These are phyloP conservation scores for Urostyla sp. DNA, from an alignment of 73 alveolate genomes.

Conservation along the genomic window DNA sequence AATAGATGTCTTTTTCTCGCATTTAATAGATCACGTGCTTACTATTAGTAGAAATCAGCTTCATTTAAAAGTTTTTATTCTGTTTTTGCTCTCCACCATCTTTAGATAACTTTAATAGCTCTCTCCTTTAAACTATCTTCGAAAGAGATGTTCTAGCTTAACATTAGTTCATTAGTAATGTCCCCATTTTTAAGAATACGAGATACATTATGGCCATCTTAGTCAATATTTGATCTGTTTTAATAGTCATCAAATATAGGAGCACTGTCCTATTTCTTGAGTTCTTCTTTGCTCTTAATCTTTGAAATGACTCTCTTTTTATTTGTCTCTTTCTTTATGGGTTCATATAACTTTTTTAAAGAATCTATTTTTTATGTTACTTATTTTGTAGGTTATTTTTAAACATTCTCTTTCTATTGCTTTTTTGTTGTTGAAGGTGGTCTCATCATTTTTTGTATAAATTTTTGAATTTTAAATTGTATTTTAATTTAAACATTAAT, in stretches of 20 bases:
- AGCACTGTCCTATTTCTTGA: too few species aligned
- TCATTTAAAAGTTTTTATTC: conserved; percentile 12
- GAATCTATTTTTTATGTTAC: too few species aligned
- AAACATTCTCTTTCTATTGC: too few species aligned
- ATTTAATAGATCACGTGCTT: conserved; percentile 8
- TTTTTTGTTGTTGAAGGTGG: too few species aligned
- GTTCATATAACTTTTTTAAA: too few species aligned
- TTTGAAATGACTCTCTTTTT: too few species aligned
- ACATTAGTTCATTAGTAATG: conserved; percentile 26
- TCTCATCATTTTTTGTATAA: too few species aligned
- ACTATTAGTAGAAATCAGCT: conserved; percentile 17
- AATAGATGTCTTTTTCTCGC: not conserved
- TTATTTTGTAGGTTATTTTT: too few species aligned
- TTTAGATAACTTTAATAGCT: conserved; percentile 19
- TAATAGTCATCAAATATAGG: conserved; percentile 25
- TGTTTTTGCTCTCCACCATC: conserved; percentile 11
- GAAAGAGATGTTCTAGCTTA: conserved; percentile 30
- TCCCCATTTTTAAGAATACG: conserved; percentile 25
- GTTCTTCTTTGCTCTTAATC: too few species aligned
- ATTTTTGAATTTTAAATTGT: too few species aligned
- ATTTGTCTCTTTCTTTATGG: too few species aligned
- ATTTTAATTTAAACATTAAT: too few species aligned
- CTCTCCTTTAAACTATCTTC: conserved; percentile 23
- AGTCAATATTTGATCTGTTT: not conserved
- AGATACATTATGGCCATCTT: conserved; percentile 6